Evolutionary conservation across 495 filamentous ascomycete genomes (phyloP), one percentile per base, ranked within the genome.

Genomic region (Opeltia flavorubescens): DNA sequence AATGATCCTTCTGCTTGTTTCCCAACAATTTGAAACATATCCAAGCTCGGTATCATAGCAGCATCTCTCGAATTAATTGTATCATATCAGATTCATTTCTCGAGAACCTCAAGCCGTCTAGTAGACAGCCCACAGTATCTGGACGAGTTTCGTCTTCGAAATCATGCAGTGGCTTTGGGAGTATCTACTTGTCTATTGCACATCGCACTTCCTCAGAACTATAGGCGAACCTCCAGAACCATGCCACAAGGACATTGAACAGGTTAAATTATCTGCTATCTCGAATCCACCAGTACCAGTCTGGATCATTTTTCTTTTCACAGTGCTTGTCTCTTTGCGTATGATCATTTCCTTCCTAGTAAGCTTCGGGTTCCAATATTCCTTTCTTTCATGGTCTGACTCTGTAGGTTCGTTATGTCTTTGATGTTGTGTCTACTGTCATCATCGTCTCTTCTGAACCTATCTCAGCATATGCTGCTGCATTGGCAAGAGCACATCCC

Each of bases 131-230:
- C n/a, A n/a, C n/a, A n/a, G n/a, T n/a, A n/a, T n/a, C n/a, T n/a
- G n/a, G n/a, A n/a, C n/a, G n/a, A n/a, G n/a, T n/a, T n/a, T n/a
- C n/a, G n/a, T n/a, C n/a, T n/a, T 44, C 42, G 30, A 6, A 15
- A 44, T 44, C 24, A 6, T 3, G 2, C 54, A 54, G 36, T 51
- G 54, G 44, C 33, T 48, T 9, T 28, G 53, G n/a, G 51, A 57
- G 31, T 57, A 57, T 20, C 12, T 57, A 12, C 42, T 57, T 12
- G 51, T 53, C 31, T 57, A 54, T 43, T 54, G 54, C 38, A 57
- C 54, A 15, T 54, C 51, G 17, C 45, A 48, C 40, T 52, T 52
- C 17, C 35, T 57, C 3, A 54, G 50, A 38, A 15, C 54, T 0
- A 44, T 57, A 17, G 54, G 54, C 5, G 54, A 57, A 39, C 54